phyloP scores from a whole-genome alignment of 345 rosid genomes.

The Viola odorata region DNA sequence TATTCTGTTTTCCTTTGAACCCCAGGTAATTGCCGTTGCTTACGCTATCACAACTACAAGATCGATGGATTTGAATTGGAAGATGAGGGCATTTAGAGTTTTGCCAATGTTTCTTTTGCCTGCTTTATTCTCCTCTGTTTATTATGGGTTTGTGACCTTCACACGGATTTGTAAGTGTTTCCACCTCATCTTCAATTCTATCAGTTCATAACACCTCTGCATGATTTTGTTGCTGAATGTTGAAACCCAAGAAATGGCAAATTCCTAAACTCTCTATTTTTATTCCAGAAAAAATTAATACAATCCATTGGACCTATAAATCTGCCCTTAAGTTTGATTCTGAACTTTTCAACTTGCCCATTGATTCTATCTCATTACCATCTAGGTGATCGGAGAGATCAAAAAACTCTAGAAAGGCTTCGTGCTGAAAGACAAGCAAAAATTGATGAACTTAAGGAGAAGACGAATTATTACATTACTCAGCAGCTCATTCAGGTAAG shows the following conservation, averaged over 20 bases:
- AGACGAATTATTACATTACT: constrained; percentile 81
- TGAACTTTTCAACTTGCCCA: no score
- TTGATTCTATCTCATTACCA: constrained; percentile 16
- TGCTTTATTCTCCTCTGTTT: constrained; percentile 42
- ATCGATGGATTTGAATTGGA: constrained; percentile 57
- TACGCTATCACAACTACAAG: constrained; percentile 64
- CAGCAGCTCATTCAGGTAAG: constrained; percentile 93
- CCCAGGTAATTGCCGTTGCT: constrained; percentile 59
- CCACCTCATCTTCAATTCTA: not conserved
- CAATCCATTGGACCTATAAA: no score
- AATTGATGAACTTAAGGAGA: constrained; percentile 92
- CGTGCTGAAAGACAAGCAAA: constrained; percentile 84
- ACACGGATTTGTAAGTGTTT: constrained; percentile 54
- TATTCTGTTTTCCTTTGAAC: not conserved
- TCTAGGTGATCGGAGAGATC: constrained; percentile 79
- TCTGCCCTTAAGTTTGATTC: no score
- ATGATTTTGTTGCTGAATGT: no score
- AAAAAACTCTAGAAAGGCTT: constrained; percentile 70
- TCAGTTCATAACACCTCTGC: not conserved
- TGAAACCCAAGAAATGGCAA: no score
- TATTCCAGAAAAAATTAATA: no score
- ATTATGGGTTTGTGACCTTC: constrained; percentile 48
- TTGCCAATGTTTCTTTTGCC: constrained; percentile 74
- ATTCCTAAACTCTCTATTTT: no score
- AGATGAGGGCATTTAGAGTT: constrained; percentile 55